Percentiles rank a stretch among this genome's conserved stretches.
Conservation (phyloP, 345 rosid species). For the Citrus inodora region DNA sequence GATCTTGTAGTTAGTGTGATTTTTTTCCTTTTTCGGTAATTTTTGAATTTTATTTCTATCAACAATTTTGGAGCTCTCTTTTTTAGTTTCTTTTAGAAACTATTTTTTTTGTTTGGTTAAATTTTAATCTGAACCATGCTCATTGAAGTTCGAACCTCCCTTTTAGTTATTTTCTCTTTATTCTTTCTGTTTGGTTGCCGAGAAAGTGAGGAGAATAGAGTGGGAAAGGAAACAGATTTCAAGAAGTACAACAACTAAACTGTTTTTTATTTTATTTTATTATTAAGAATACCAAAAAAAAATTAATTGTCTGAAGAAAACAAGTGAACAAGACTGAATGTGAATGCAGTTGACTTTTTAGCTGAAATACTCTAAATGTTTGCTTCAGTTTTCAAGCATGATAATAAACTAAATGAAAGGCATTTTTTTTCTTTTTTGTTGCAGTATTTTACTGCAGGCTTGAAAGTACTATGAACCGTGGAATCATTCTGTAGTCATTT, state of each 20-base stretch:
- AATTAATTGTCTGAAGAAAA: not conserved
- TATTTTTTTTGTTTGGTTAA: not conserved
- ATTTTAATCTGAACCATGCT: not conserved
- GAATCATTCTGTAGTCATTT: not conserved
- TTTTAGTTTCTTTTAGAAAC: not conserved
- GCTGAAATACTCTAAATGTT: not conserved
- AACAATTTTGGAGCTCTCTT: not conserved
- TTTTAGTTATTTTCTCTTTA: not conserved
- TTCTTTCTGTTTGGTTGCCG: conserved; percentile 1
- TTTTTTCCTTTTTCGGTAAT: not conserved
- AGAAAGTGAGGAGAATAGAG: conserved; percentile 5
- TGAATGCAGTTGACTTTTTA: not conserved
- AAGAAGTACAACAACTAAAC: not conserved
- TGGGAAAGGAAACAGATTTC: not conserved
- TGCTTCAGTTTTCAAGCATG: not conserved
- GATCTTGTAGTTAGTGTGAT: conserved; percentile 15
- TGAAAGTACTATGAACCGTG: not conserved
- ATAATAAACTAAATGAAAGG: not conserved
- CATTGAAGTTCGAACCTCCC: not conserved
- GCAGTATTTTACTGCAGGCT: not conserved
- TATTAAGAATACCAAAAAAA: too few relatives aligned
- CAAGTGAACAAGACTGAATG: not conserved
- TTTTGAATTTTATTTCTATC: too few relatives aligned
- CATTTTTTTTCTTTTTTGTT: not conserved
- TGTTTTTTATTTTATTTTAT: not conserved